Base-by-base conservation (phyloP, 129 eudicot species). In the Rutidosis leptorrhynchoides region DNA sequence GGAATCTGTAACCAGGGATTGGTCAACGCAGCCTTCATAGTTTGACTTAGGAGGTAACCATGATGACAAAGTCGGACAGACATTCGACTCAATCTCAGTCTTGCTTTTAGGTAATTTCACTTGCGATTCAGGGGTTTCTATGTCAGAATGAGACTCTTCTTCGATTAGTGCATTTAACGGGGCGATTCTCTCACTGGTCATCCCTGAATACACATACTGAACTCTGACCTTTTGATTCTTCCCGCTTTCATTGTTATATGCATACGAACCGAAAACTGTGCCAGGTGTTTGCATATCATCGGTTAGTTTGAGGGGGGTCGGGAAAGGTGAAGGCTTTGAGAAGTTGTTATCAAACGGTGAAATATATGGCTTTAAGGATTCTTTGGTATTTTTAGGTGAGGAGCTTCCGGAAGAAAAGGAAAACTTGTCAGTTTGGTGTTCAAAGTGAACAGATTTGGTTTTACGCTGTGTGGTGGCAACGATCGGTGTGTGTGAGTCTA, bases 231-330 rank as follows among this genome's bases (percentile, higher is more conserved):
- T 75, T 26, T 79, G 73, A 69, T 76, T 83, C 65, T 65, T 85
- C 25, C 83, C 85, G 53, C 35, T 67, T 62, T 75, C 81, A 17
- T 76, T 48, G 55, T 48, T 61, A 54, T 72, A 62, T 57, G 63
- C 46, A 79, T 70, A 74, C 67, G 84, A 63, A 48, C 95, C 81
- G 72, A 85, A 92, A 61, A 72, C 98, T 55, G 98, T 88, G 59
- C 95, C 98, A 43, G 98, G 98, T 42, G 98, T 92, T 72, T 92
- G 91, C 91, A 88, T 92, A 49, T 92, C 95, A 66, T 83, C 89
- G 22, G 80, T 79, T 46, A 92, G 53, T 29, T 83, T 81, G 58
- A 80, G 71, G 43, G 95, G 98, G 45, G 96, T 92, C 7, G 96
- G 98, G 70, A 83, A 83, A 58, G 96, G 98, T 22, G 96, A 85